Base-by-base conservation (phyloP, 2,329 filamentous ascomycete genomes). In the Hypoxylon sp. region DNA sequence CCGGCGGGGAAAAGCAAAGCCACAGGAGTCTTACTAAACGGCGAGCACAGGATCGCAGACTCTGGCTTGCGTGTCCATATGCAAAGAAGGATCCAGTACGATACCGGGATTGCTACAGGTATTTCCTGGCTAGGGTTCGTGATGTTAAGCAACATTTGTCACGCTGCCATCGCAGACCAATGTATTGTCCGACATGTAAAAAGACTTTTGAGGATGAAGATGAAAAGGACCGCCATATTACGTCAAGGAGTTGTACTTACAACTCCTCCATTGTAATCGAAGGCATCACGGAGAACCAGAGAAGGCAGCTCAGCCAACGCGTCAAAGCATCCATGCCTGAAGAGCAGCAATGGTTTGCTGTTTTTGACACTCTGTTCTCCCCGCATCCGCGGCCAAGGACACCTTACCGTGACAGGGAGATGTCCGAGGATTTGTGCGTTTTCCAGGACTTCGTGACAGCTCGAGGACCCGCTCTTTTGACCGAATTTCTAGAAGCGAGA, bases 121-220 rank as follows among this genome's bases (percentile, higher is more conserved):
- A 73, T n/a, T 74, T 71, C 33, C 60, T 80, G n/a, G 64, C 61
- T 6, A 65, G 66, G 5, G 71, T 78, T n/a, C 71, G 74, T 17
- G 74, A 78, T 29, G 76, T 79, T 13, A 77, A 79, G 50, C 75
- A 78, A 10, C 78, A 79, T 19, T 50, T 79, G 4, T 48, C 48
- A 6, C 63, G 74, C 35, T 73, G 65, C n/a, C 77, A 77, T 42
- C 63, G 71, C 22, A 72, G 72, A 14, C 71, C 73, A 5, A 73
- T 74, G 55, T 75, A 75, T 35, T 78, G 76, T n/a, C 71, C 73
- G 3, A 70, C 70, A 13, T 78, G 77, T 57, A 70, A 70, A 9
- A 60, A 64, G 1, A 69, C 64, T 14, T 75, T 77, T 9, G 57
- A 68, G 5, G 71, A 73, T 24, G 72, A 74, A 29, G 61, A 71